Conservation (phyloP, 2,329 filamentous ascomycete species). For the Sphaerostilbella broomeana region DNA sequence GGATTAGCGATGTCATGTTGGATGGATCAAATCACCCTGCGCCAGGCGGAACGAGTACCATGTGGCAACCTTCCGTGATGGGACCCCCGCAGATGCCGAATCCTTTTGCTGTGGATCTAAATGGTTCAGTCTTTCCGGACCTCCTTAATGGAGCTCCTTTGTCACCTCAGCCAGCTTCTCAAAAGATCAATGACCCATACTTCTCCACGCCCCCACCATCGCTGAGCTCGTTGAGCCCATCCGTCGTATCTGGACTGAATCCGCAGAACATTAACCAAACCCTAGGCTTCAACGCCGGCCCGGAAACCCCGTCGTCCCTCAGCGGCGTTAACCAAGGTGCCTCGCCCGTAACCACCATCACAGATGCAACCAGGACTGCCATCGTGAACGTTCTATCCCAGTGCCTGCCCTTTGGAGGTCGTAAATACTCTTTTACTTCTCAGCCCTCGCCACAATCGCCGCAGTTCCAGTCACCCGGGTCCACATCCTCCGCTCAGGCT, state of each 20-base stretch:
- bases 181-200: slow-evolving; percentile 66
- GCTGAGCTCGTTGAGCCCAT: slow-evolving; percentile 66
- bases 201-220: slow-evolving; percentile 73
- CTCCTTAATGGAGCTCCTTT: slow-evolving; percentile 65
- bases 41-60: slow-evolving; percentile 46
- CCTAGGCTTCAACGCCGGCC: slow-evolving; percentile 57
- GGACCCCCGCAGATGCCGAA: slow-evolving; percentile 61
- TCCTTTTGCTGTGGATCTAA: slow-evolving; percentile 69
- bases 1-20: slow-evolving; percentile 84
- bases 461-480: slow-evolving; percentile 40
- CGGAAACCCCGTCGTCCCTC: slow-evolving; percentile 67
- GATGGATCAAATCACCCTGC: slow-evolving; percentile 67
- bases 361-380: slow-evolving; percentile 56
- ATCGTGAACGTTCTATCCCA: slow-evolving; percentile 55
- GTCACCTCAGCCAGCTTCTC: slow-evolving; percentile 68
- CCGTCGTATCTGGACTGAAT: slow-evolving; percentile 59
- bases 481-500: slow-evolving; percentile 45
- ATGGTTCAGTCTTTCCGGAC: slow-evolving; percentile 69
- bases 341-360: slow-evolving; percentile 57
- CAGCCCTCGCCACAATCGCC: slow-evolving; percentile 50
- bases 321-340: slow-evolving; percentile 55
- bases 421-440: slow-evolving; percentile 58
- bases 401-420: slow-evolving; percentile 48
- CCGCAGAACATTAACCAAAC: slow-evolving; percentile 57
- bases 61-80: slow-evolving; percentile 67